Evolutionary conservation across 352 stramenopile genomes (phyloP), one percentile per base, ranked within the genome.

Genomic region (Globisporangium megalacanthum): DNA sequence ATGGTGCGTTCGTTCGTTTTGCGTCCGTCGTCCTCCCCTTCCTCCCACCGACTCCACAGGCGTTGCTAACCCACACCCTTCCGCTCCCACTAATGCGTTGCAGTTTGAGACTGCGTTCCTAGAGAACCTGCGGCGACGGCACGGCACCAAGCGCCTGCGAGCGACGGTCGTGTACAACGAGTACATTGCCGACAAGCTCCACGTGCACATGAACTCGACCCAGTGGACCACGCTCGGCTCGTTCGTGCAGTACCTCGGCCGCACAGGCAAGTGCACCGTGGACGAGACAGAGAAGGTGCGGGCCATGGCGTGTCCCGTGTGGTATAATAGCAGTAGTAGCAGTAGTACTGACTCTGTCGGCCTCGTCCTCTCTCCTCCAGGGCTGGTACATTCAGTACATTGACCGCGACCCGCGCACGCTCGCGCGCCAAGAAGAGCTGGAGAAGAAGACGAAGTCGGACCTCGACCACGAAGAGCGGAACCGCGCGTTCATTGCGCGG

Each of bases 191-290:
- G 97, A 99, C 81, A 99, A 99, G 74, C 61, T 97, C 57, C 97
- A 99, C 70, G 79, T 99, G 49, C 97, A 99, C 72, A 99, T 99
- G 97, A 99, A 99, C 75, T 86, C 96, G 0, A 99, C 97, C 17
- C 92, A 97, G 60, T 99, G 97, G 97, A 87, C 85, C 25, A 98
- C 96, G 19, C 81, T 99, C 47, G 91, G 88, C 6, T 83, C 88
- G 44, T 99, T 99, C 77, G 92, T 99, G 14, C 94, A 99, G 79
- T 99, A 99, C 72, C 82, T 99, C 29, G 97, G 97, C 2, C 97
- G 97, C 62, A 98, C 81, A 31, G 96, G 97, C 56, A 98, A 98
- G 61, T 98, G 88, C 63, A 70, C 97, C 1, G 97, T 99, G 33
- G 97, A 99, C 65, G 96, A 99, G 72, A 99, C 96, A 13, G 97